Conservation (phyloP, 306 rosid species). For the Pueraria montana region DNA sequence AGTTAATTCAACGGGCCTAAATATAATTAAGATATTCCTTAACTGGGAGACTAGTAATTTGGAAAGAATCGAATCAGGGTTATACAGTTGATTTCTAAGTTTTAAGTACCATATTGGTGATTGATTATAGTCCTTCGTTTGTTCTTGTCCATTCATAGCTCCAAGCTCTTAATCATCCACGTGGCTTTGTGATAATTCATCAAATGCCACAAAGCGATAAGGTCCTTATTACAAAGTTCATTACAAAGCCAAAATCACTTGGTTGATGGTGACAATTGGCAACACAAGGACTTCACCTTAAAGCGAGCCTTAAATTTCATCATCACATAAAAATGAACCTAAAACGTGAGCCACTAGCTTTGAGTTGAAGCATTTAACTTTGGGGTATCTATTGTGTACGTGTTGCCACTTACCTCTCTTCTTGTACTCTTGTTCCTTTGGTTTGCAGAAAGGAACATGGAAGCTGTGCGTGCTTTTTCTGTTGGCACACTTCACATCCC, state of each 20-base stretch:
- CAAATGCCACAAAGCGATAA: slow-evolving; percentile 28
- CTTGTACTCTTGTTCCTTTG: not conserved
- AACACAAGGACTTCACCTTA: not conserved
- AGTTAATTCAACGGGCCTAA: no score
- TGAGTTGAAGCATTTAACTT: not conserved
- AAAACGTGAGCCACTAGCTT: slow-evolving; percentile 36
- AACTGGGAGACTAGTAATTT: no score
- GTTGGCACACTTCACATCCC: slow-evolving; percentile 57
- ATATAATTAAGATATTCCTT: no score
- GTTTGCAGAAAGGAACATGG: slow-evolving; percentile 56
- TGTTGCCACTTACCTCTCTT: not conserved
- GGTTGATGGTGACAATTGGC: not conserved
- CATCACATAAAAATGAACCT: not conserved
- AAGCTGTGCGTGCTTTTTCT: slow-evolving; percentile 56
- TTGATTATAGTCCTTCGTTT: not conserved
- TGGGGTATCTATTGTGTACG: not conserved
- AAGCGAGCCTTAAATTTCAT: slow-evolving; percentile 41
- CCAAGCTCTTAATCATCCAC: slow-evolving; percentile 19
- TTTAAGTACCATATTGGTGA: not conserved
- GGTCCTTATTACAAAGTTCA: not conserved
- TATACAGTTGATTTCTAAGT: not conserved
- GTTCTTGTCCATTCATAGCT: slow-evolving; percentile 26
- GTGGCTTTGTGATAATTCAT: not conserved
- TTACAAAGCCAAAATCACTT: not conserved
- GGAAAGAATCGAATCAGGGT: not conserved